These are phyloP conservation scores for Endocladia muricata DNA, from an alignment of 31 red algal genomes.

Conservation along the genomic window DNA sequence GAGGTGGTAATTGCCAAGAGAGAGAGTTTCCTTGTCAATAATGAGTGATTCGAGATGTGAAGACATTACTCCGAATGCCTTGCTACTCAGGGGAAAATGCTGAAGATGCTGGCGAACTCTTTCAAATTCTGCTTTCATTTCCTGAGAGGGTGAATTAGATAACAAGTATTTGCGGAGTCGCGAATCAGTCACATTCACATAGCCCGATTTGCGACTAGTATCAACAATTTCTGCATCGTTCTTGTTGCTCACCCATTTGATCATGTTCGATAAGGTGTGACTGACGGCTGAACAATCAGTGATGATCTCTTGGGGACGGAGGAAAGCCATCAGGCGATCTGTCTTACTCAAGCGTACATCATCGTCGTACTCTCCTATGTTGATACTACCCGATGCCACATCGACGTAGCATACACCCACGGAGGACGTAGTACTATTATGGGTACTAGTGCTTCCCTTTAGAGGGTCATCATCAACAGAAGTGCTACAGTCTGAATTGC, in stretches of 20 bases:
- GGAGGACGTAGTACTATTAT: not conserved
- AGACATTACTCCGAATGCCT: conserved; percentile 56
- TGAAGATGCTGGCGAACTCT: conserved; percentile 29
- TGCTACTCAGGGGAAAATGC: conserved; percentile 26
- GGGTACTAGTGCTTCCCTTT: not conserved
- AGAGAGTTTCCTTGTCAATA: conserved; percentile 72
- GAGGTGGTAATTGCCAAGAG: conserved; percentile 70
- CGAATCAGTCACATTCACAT: conserved; percentile 35
- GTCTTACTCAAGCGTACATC: conserved; percentile 37
- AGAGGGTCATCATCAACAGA: not conserved
- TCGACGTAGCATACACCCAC: conserved; percentile 89
- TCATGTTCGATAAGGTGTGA: conserved; percentile 31
- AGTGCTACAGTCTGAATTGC: not conserved
- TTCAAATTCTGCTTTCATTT: conserved; percentile 9
- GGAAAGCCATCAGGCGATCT: conserved; percentile 66
- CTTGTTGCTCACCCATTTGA: conserved; percentile 38
- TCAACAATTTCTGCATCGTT: conserved; percentile 49
- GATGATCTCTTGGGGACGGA: conserved; percentile 75
- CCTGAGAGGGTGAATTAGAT: not conserved
- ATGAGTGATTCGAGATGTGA: conserved; percentile 55
- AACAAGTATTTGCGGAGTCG: conserved; percentile 31
- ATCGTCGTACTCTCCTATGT: conserved; percentile 73
- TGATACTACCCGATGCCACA: conserved; percentile 79
- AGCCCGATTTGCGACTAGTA: conserved; percentile 24
- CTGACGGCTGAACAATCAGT: conserved; percentile 29